These are phyloP conservation scores for Aspergillus quadricinctus DNA, from an alignment of 2,329 filamentous ascomycete species.

Conservation along the genomic window DNA sequence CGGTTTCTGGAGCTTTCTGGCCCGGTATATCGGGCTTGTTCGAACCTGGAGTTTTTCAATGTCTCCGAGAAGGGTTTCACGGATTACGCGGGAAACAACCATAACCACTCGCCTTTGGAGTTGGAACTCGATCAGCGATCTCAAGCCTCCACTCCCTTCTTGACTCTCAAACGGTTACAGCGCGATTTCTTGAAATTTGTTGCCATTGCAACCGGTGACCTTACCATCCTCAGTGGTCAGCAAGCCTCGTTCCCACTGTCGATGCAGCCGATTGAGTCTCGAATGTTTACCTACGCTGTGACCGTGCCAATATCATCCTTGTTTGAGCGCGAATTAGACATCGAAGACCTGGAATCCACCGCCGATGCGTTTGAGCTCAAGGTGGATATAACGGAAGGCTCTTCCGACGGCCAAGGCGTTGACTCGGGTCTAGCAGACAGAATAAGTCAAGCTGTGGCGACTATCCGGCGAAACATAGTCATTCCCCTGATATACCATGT, in stretches of 20 bases:
- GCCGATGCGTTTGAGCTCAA: constrained; percentile 64
- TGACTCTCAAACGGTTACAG: constrained; percentile 65
- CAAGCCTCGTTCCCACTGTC: constrained; percentile 58
- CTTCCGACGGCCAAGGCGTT: constrained; percentile 28
- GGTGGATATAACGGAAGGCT: constrained; percentile 38
- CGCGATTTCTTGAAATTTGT: constrained; percentile 67
- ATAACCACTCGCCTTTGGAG: constrained; percentile 23
- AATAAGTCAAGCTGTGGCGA: constrained; percentile 57
- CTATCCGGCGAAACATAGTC: constrained; percentile 60
- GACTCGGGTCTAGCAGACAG: constrained; percentile 40
- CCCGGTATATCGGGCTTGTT: constrained; percentile 59
- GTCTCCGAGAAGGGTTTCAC: constrained; percentile 52
- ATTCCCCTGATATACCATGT: constrained; percentile 56
- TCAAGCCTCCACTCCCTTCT: constrained; percentile 51
- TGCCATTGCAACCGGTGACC: constrained; percentile 51
- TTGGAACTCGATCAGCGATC: constrained; percentile 35
- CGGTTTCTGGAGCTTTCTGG: constrained; percentile 52
- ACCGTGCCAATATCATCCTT: constrained; percentile 58
- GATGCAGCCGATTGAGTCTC: constrained; percentile 55
- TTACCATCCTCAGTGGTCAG: constrained; percentile 27
- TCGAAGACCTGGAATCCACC: constrained; percentile 63
- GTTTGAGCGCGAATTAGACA: constrained; percentile 51
- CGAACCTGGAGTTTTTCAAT: constrained; percentile 75
- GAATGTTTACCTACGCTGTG: constrained; percentile 64
- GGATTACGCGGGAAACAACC: constrained; percentile 18